Evolutionary conservation across 192 early-diverging fungal genomes (phyloP), one percentile per base, ranked within the genome.

Genomic region (Backusella liffmaniae): DNA sequence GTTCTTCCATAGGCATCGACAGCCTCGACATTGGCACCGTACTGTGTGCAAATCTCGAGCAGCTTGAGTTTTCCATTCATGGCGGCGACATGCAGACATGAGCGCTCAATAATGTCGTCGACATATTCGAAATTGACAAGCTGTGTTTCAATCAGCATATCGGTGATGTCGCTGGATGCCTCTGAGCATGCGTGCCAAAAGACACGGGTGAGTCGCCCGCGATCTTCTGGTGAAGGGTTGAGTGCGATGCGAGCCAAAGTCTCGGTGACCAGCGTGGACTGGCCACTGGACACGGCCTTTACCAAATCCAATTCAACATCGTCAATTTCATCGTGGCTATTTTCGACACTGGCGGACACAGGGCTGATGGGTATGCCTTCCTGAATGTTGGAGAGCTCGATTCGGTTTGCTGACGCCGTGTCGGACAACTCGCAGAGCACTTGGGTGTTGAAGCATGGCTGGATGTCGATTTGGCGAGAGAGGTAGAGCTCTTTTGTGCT

Each of bases 401-500:
- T 87, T 32, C 98, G 86, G 74, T 92, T 87, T 37, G 80, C 86
- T 2, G 92, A 84, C 12, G 93, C 95, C 41, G 89, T 89, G 73
- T 99, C 98, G 1, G 94, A 92, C 32, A 99, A 81, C 68, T 97
- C 95, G 18, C 95, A 89, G 69, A 99, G 88, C 29, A 96, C 88
- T 39, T 97, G 95, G 72, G 91, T 92, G 83, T 98, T 98, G 82
- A 99, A 99, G 80, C 94, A 96, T 1, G 97, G 98, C 81, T 98
- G 97, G 21, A 99, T 93, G 69, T 99, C 98, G 41, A 99, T 91
- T 80, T 99, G 98, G 12, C 98, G 92, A 2, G 95, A 92, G 10
- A 99, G 89, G 77, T 99, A 99, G 39, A 99, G 89, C 79, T 99
- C 98, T 77, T 98, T 99, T 30, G 96, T 99, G 66, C 91, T 94